Percentiles rank a stretch among this genome's conserved stretches.
Evolutionary conservation across 2,329 filamentous ascomycete genomes (phyloP).

Genomic region (Trichoderma pleuroti): DNA sequence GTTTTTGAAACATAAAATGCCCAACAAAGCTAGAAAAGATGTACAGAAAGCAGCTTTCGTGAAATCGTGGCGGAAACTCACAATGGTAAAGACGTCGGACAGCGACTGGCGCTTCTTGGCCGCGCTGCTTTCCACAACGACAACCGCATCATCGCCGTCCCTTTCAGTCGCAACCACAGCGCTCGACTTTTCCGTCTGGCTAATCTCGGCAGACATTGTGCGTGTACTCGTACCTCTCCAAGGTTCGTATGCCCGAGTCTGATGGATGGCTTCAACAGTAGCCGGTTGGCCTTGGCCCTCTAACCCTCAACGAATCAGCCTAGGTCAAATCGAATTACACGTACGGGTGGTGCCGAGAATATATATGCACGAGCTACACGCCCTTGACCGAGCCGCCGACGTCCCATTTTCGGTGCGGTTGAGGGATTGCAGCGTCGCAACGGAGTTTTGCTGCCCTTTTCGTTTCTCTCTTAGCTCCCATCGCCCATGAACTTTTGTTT

Average conservation of each 20-base stretch:
- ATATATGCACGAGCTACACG: neutral
- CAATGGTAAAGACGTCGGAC: conserved; percentile 30
- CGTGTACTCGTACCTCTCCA: no score
- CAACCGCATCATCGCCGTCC: neutral
- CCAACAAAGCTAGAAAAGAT: neutral
- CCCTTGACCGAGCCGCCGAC: neutral
- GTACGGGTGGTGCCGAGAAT: neutral
- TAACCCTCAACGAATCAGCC: neutral
- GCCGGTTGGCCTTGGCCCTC: neutral
- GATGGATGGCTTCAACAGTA: neutral
- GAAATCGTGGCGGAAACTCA: neutral
- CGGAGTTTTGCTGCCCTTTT: neutral
- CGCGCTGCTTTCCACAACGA: conserved; percentile 10
- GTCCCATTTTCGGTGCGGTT: neutral
- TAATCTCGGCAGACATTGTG: neutral
- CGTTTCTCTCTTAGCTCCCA: neutral
- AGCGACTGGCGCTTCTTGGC: conserved; percentile 21
- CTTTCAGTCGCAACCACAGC: neutral
- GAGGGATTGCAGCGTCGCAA: neutral
- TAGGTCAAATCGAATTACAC: neutral
- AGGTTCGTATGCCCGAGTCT: neutral
- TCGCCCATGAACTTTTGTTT: neutral
- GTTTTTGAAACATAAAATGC: neutral
- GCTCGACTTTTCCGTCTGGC: neutral
- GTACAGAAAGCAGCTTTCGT: neutral